Percentiles rank a stretch among this genome's conserved stretches.
Conservation (phyloP, 345 rosid species). For the Populus euphratica region DNA sequence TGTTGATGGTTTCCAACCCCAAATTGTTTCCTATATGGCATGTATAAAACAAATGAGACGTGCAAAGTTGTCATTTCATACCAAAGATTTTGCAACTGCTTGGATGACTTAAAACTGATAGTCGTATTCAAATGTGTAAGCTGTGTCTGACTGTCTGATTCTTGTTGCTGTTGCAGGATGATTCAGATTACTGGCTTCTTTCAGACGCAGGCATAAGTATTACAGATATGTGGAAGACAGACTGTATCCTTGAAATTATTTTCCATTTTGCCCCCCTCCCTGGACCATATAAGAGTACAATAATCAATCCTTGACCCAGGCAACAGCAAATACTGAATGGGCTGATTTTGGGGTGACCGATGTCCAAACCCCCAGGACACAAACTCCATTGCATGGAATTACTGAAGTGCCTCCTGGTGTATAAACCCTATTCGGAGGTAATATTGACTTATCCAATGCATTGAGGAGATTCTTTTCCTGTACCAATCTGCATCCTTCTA, state of each 20-base stretch:
- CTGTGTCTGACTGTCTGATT: neutral
- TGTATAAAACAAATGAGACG: neutral
- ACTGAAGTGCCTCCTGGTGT: constrained; percentile 36
- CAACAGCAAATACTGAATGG: constrained; percentile 67
- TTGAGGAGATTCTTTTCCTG: neutral
- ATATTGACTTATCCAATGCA: neutral
- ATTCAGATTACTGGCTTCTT: constrained; percentile 85
- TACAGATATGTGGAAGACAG: constrained; percentile 90
- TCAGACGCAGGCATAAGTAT: constrained; percentile 81
- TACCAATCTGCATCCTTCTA: neutral
- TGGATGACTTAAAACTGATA: neutral
- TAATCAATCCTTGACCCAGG: constrained; percentile 45
- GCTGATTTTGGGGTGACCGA: constrained; percentile 60
- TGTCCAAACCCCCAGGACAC: constrained; percentile 44
- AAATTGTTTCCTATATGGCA: neutral
- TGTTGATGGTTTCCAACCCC: neutral
- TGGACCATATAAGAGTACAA: neutral
- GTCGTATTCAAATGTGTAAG: neutral
- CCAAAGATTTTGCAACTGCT: neutral
- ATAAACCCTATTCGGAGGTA: constrained; percentile 40
- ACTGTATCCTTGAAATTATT: constrained; percentile 63
- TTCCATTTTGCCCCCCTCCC: neutral
- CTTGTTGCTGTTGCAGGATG: constrained; percentile 50
- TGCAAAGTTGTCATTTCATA: neutral
- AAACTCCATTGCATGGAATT: constrained; percentile 45